These are phyloP conservation scores for Zoysia japonica DNA, from an alignment of 176 grass and related monocot genomes.

Conservation along the genomic window DNA sequence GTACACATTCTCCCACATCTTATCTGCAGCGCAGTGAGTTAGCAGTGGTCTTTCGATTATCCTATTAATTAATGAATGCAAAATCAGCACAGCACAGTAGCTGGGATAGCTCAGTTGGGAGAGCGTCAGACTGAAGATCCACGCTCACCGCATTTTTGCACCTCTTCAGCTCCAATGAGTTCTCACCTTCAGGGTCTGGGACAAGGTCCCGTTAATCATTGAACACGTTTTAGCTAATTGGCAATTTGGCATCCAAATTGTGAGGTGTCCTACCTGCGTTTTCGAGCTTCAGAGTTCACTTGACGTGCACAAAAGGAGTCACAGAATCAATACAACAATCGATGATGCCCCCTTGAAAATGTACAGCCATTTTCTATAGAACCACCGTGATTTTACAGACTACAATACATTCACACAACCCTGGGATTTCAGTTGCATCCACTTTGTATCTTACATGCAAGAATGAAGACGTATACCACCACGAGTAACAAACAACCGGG, in stretches of 20 bases:
- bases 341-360: background rate
- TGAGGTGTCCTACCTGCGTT: background rate
- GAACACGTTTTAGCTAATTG: background rate
- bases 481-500: constrained; percentile 21
- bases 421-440: constrained; percentile 19
- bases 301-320: background rate
- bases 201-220: too few relatives aligned
- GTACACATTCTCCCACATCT: background rate
- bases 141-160: constrained; percentile 47
- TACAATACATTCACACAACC: background rate
- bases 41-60: too few relatives aligned
- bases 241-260: background rate
- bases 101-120: constrained; percentile 99
- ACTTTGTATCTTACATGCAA: constrained; percentile 35
- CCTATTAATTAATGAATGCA: too few relatives aligned
- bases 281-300: background rate
- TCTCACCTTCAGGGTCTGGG: too few relatives aligned
- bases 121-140: constrained; percentile 99
- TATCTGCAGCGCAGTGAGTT: background rate
- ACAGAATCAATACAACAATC: background rate
- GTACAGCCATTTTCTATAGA: background rate
- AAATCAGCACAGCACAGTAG: background rate
- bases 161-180: too few relatives aligned
- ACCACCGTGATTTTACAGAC: background rate
- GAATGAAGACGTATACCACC: constrained; percentile 47